These are phyloP conservation scores for Helicocarpus griseus DNA, from an alignment of 2,329 filamentous ascomycete genomes.

Conservation along the genomic window DNA sequence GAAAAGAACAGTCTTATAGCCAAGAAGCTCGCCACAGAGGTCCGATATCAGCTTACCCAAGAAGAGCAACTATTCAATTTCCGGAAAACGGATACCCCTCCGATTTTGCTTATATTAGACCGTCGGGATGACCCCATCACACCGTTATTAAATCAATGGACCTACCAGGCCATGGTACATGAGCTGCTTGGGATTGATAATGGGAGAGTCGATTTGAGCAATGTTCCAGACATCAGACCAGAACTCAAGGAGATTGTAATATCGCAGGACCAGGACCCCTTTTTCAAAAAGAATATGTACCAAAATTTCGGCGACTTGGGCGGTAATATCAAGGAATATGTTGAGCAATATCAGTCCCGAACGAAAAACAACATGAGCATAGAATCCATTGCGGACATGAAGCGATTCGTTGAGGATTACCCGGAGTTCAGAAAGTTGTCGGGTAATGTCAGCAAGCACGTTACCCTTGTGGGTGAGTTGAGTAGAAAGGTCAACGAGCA, in stretches of 20 bases:
- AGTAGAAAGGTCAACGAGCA: slow-evolving; percentile 80
- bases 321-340: slow-evolving; percentile 96
- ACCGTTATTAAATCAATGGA: slow-evolving; percentile 92
- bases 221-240: slow-evolving; percentile 72
- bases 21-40: slow-evolving; percentile 86
- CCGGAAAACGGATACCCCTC: slow-evolving; percentile 84
- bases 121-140: slow-evolving; percentile 91
- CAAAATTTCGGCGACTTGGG: slow-evolving; percentile 94
- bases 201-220: slow-evolving; percentile 80
- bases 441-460: slow-evolving; percentile 96
- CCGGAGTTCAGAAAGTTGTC: slow-evolving; percentile 95
- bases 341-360: slow-evolving; percentile 94
- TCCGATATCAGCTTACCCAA: slow-evolving; percentile 86
- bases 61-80: slow-evolving; percentile 97
- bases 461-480: slow-evolving; percentile 87
- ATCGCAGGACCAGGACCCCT: slow-evolving; percentile 93
- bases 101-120: slow-evolving; percentile 83
- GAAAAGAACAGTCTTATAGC: slow-evolving; percentile 82
- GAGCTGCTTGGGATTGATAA: slow-evolving; percentile 90
- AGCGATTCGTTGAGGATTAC: slow-evolving; percentile 97
- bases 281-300: slow-evolving; percentile 99
- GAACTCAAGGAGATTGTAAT: slow-evolving; percentile 91
- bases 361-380: slow-evolving; percentile 95
- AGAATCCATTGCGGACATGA: slow-evolving; percentile 97
- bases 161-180: slow-evolving; percentile 99